A percentile compares a stretch with the other conserved stretches of the same genome.
Evolutionary conservation across 1,284 basidiomycete species (phyloP).

Genomic region (Cryptococcus sp.): DNA sequence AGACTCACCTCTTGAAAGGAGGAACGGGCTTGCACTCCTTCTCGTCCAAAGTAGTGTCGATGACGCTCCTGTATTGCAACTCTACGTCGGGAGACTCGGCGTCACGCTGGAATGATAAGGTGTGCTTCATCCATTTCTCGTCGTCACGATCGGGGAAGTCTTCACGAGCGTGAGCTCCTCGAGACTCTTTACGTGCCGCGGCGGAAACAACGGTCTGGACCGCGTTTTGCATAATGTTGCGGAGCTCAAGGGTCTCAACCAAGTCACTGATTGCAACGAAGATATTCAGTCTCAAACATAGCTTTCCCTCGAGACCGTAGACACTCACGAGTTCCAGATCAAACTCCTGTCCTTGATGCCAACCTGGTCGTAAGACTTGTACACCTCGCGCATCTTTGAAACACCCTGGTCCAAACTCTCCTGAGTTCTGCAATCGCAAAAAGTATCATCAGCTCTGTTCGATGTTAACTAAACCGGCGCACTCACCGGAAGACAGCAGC

Average conservation of each 20-base stretch:
- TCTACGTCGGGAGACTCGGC: conserved; percentile 73
- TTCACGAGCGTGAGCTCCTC: conserved; percentile 96
- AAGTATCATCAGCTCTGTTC: neutral
- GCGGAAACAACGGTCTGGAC: conserved; percentile 95
- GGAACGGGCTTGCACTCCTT: conserved; percentile 77
- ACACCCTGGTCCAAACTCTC: conserved; percentile 89
- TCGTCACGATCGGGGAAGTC: conserved; percentile 76
- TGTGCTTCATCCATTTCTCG: conserved; percentile 96
- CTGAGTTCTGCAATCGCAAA: conserved; percentile 69
- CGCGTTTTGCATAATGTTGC: conserved; percentile 92
- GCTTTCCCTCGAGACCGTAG: neutral
- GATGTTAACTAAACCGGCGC: neutral
- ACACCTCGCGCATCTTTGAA: conserved; percentile 78
- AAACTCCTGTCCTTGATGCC: conserved; percentile 96
- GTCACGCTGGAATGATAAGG: conserved; percentile 81
- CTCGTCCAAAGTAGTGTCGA: conserved; percentile 84
- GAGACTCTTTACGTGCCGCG: conserved; percentile 93
- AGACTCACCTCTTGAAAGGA: conserved; percentile 40
- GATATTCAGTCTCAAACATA: neutral
- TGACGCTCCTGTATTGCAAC: conserved; percentile 86
- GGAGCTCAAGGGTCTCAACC: conserved; percentile 93
- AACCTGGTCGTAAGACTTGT: conserved; percentile 83
- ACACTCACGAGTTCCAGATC: conserved; percentile 94
- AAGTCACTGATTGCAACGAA: conserved; percentile 61
- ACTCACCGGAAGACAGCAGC: conserved; percentile 82